Evolutionary conservation across 176 grass and related monocot species (phyloP), one percentile per base, ranked within the genome.

Genomic region (Calamus simplicifolius): DNA sequence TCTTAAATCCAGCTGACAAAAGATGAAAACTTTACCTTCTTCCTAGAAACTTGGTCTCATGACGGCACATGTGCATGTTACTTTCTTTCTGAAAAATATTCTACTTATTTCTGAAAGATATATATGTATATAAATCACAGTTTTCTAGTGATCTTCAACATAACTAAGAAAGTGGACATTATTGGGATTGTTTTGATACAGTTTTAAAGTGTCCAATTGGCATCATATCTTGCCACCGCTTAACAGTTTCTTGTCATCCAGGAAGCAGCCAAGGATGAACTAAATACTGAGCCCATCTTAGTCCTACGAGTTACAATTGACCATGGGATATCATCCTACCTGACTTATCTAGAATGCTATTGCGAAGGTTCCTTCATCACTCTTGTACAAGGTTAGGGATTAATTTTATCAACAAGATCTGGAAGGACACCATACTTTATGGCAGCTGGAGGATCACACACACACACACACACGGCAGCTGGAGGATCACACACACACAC

Each of bases 401-500:
- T 98, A 5, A 98, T 98, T 53, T 80, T 98, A 63, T 93, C 88
- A 8, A 98, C 93, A 3, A 98, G 88, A 35, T 98, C 88, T 68
- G 94, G 94, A 62, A 93, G 88, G 74, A 98, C 85, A 0, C 85
- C 94, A 64, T 98, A 98, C 25, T 98, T 88, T 4, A 62, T 98
- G 54, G 94, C 94, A 58, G 94, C 94, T 14, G 94, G 94, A 70
- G 88, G 84, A 31, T 98, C 94, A 48, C n/a, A n/a, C n/a, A n/a
- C n/a, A n/a, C n/a, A n/a, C n/a, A n/a, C n/a, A n/a, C n/a, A n/a
- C n/a, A n/a, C n/a, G n/a, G n/a, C n/a, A n/a, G n/a, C n/a, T n/a
- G n/a, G n/a, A 98, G 92, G 94, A 88, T 98, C 61, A n/a, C 94
- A 98, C 74, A 88, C 94, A 16, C 94, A 98, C 81, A 88, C 77